Base-by-base conservation (phyloP, 2,329 filamentous ascomycete genomes). In the Xylaria sp. region DNA sequence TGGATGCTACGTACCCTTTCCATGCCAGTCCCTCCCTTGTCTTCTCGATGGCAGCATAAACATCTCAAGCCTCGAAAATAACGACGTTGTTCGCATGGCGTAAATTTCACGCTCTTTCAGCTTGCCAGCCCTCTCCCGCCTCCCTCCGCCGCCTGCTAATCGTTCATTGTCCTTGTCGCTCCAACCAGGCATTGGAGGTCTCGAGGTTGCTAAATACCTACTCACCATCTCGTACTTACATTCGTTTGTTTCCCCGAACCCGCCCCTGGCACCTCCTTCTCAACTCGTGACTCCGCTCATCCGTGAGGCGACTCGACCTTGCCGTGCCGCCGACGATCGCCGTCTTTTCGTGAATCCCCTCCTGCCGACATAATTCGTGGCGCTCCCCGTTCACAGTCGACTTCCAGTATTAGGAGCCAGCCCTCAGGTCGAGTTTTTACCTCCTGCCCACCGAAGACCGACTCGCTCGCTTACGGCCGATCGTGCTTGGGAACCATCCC, bases 21-120 rank as follows among this genome's bases (percentile, higher is more conserved):
- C 62, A 62, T 55, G 38, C 54, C 58, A 53, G 46, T 58, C 31
- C 15, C 54, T 54, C 54, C 56, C 61, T 40, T 54, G 56, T 57
- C 52, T 49, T 44, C 17, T 40, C 49, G 37, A 33, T 27, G 15
- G 25, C 8, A 38, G 10, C n/a, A 44, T 29, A 38, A 46, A 23
- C 41, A 31, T 47, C 47, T 23, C 48, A 19, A 11, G 11, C 6
- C 15, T 21, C 17, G 52, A 38, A 47, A 49, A 46, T 35, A 35
- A 25, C 33, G 27, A 17, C 15, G 23, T 29, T 49, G 23, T 47
- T 47, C 49, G 21, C 54, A 59, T 60, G 41, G 54, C 51, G 37
- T 58, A 62, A 64, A 58, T 21, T 43, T 37, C 35, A 38, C 56
- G 55, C 44, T 56, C 55, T 55, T 55, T 60, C 61, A 52, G 5